Evolutionary conservation across 192 early-diverging fungal genomes (phyloP).

Genomic region (Coemansia asiatica): DNA sequence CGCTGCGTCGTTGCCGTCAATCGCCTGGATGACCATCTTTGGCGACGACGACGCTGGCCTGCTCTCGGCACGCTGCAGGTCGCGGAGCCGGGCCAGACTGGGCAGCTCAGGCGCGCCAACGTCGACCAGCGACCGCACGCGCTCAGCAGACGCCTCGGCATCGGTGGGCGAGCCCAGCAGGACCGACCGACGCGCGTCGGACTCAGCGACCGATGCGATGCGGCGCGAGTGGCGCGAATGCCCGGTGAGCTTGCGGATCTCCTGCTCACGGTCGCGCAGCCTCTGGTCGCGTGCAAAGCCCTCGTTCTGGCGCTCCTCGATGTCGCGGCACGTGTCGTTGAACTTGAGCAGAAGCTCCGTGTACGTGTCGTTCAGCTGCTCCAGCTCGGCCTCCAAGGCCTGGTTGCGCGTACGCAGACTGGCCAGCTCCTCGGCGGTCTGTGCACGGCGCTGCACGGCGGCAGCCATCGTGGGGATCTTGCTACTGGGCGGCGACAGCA

Average conservation of each 20-base stretch:
- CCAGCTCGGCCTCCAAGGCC: constrained; percentile 56
- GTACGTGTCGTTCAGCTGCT: constrained; percentile 57
- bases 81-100: constrained; percentile 27
- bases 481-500: constrained; percentile 15
- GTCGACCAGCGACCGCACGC: constrained; percentile 12
- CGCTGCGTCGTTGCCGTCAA: constrained; percentile 1
- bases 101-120: constrained; percentile 27
- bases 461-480: constrained; percentile 23
- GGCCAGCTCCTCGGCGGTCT: constrained; percentile 20
- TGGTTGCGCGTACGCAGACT: constrained; percentile 35
- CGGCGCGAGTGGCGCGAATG: constrained; percentile 30
- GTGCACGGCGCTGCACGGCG: constrained; percentile 36
- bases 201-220: constrained; percentile 6
- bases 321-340: constrained; percentile 55
- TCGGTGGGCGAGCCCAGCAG: background rate
- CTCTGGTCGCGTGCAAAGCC: constrained; percentile 53
- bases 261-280: constrained; percentile 52
- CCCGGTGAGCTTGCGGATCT: constrained; percentile 40
- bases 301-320: constrained; percentile 56
- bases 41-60: background rate
- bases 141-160: background rate
- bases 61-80: constrained; percentile 7
- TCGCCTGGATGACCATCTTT: background rate
- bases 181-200: constrained; percentile 22
- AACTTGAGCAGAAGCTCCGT: constrained; percentile 59